Evolutionary conservation across 192 early-diverging fungal genomes (phyloP), one percentile per base, ranked within the genome.

Genomic region (Coemansia sp.): DNA sequence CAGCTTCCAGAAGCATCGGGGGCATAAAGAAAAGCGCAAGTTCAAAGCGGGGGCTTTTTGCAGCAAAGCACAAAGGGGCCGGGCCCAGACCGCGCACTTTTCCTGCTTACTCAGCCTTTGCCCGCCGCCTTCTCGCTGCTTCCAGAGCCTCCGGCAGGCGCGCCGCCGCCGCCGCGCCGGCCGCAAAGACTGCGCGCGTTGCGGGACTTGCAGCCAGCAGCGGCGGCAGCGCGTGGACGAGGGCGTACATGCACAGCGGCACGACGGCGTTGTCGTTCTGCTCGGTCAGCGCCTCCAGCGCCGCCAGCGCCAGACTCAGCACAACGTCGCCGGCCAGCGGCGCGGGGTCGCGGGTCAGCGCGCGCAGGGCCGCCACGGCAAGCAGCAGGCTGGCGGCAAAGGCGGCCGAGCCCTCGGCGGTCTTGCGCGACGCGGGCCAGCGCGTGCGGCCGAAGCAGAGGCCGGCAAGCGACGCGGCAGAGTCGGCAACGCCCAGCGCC

Each of bases 191-290:
- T n/a, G 27, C 27, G 22, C 22, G 14, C 3, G 21, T 25, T 3
- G 25, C 21, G 25, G 21, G n/a, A 2, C 23, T 8, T 13, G 23
- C 41, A 5, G 10, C 9, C 11, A 15, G 45, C 0, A n/a, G n/a
- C n/a, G n/a, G n/a, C n/a, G n/a, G n/a, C 15, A 47, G 3, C 1
- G 45, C 27, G 8, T 18, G 45, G 26, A 47, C 18, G 8, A 47
- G 45, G 2, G 86, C 56, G 52, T 80, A 84, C 74, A 87, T 84
- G 46, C 80, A 84, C 43, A 93, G 79, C 3, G 95, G 94, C 46
- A 97, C 83, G 18, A 94, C 73, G 27, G 95, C 69, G 65, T 98
- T 98, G 65, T 98, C 95, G 60, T 98, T 98, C 77, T 98, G 94
- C 43, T 83, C 86, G 2, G 92, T 90, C 46, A 88, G 72, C 3